phyloP scores from a whole-genome alignment of 2,329 filamentous ascomycete genomes.

The Westerdykella sp. region DNA sequence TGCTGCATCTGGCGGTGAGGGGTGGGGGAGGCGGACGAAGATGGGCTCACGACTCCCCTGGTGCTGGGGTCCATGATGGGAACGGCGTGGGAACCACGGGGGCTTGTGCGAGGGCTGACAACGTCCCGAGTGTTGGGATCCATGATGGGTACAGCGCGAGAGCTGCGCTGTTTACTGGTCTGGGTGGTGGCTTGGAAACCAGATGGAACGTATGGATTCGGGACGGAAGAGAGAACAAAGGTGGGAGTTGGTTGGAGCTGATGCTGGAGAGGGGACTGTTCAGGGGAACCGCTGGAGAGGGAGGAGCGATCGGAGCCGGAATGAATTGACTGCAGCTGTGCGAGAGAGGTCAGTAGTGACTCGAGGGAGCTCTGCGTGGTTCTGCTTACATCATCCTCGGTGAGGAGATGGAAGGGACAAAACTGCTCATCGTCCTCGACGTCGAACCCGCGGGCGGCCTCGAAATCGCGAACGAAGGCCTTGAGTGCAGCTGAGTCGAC shows the following conservation, averaged over 20 bases:
- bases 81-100: constrained; percentile 58
- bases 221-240: constrained; percentile 62
- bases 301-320: constrained; percentile 91
- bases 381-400: constrained; percentile 75
- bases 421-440: constrained; percentile 95
- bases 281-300: constrained; percentile 87
- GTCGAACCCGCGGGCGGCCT: constrained; percentile 88
- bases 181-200: constrained; percentile 51
- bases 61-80: constrained; percentile 96
- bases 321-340: constrained; percentile 82
- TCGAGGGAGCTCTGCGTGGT: constrained; percentile 15
- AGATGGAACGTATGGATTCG: constrained; percentile 52
- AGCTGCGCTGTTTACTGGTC: constrained; percentile 80
- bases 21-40: constrained; percentile 62
- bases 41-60: constrained; percentile 83
- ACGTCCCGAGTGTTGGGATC: constrained; percentile 90
- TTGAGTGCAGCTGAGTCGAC: constrained; percentile 69
- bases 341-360: constrained; percentile 30
- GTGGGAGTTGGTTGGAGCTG: constrained; percentile 65
- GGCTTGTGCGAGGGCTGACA: constrained; percentile 50
- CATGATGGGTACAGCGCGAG: constrained; percentile 96
- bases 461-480: constrained; percentile 79
- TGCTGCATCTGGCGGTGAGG: constrained; percentile 57
- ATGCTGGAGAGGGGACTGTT: constrained; percentile 84
- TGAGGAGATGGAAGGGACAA: constrained; percentile 78